Evolutionary conservation across 129 eudicot species (phyloP).

Genomic region (Lactuca sativa): DNA sequence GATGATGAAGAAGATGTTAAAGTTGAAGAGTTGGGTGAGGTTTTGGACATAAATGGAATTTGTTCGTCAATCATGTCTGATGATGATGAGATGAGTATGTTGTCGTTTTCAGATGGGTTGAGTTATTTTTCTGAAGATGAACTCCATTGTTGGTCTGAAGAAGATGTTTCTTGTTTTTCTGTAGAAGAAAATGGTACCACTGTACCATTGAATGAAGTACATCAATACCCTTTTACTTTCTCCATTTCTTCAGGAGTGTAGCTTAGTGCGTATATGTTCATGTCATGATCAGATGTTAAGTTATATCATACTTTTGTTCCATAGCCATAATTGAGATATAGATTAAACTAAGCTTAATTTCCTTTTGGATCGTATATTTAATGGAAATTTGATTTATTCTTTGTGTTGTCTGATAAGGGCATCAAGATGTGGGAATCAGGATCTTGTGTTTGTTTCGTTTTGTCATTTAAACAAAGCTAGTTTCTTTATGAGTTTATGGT

Average conservation of each 20-base stretch:
- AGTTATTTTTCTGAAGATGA: slow-evolving; percentile 20
- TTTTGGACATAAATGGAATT: slow-evolving; percentile 39
- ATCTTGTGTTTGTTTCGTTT: not conserved
- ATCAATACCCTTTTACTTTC: slow-evolving; percentile 36
- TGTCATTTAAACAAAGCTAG: not conserved
- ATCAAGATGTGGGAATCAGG: slow-evolving; percentile 10
- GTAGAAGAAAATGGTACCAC: slow-evolving; percentile 14
- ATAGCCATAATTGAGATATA: slow-evolving; percentile 16
- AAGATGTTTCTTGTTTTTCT: slow-evolving; percentile 36
- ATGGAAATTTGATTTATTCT: slow-evolving; percentile 27
- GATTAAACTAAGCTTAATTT: slow-evolving; percentile 1
- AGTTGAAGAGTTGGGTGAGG: slow-evolving; percentile 22
- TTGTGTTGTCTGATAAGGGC: slow-evolving; percentile 8
- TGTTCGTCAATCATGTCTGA: slow-evolving; percentile 36
- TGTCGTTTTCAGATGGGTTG: slow-evolving; percentile 38
- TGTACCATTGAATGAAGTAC: slow-evolving; percentile 29
- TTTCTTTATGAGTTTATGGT: not conserved
- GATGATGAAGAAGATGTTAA: slow-evolving; percentile 33
- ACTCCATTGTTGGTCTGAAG: slow-evolving; percentile 34
- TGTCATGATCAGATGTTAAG: not conserved
- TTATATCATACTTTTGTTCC: slow-evolving; percentile 19
- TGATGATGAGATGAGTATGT: slow-evolving; percentile 38
- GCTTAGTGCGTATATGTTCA: not conserved
- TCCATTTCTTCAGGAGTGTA: slow-evolving; percentile 44
- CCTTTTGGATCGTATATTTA: not conserved